Percentiles rank a stretch among this genome's conserved stretches.
phyloP scores from a whole-genome alignment of 352 stramenopile genomes.

The Phytophthora tentaculata region DNA sequence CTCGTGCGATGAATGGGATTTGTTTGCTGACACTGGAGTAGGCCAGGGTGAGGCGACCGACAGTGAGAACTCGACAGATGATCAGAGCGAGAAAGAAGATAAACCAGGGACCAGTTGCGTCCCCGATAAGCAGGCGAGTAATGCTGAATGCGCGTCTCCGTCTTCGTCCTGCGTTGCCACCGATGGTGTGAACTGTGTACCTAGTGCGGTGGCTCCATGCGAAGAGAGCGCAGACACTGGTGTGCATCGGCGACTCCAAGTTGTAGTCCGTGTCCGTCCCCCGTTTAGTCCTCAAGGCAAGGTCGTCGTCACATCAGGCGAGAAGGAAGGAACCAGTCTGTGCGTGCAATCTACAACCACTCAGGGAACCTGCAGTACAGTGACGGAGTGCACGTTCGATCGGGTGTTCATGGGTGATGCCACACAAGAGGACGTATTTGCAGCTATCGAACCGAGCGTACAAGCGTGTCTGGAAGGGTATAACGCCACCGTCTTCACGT shows the following conservation, averaged over 20 bases:
- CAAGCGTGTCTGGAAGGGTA: constrained; percentile 76
- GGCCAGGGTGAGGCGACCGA: constrained; percentile 9
- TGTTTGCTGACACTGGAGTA: constrained; percentile 26
- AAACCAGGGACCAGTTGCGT: too few species aligned
- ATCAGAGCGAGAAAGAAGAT: neutral
- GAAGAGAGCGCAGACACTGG: constrained; percentile 1
- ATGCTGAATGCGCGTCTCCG: too few species aligned
- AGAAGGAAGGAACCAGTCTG: constrained; percentile 31
- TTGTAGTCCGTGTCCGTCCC: constrained; percentile 78
- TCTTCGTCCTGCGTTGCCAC: too few species aligned
- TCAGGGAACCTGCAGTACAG: constrained; percentile 35
- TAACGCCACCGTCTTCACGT: constrained; percentile 93
- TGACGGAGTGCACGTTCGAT: constrained; percentile 79
- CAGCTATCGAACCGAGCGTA: constrained; percentile 66
- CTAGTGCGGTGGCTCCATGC: too few species aligned
- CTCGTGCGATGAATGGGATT: constrained; percentile 49
- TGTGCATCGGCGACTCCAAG: constrained; percentile 51
- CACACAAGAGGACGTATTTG: constrained; percentile 85
- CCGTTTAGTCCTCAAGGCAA: constrained; percentile 24
- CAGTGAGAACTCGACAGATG: constrained; percentile 7
- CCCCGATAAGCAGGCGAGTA: neutral
- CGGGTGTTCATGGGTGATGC: constrained; percentile 66
- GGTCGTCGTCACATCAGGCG: constrained; percentile 42
- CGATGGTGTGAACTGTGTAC: too few species aligned
- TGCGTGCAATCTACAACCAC: constrained; percentile 30